phyloP scores from a whole-genome alignment of 352 stramenopile species.

The Phytophthora sp. region DNA sequence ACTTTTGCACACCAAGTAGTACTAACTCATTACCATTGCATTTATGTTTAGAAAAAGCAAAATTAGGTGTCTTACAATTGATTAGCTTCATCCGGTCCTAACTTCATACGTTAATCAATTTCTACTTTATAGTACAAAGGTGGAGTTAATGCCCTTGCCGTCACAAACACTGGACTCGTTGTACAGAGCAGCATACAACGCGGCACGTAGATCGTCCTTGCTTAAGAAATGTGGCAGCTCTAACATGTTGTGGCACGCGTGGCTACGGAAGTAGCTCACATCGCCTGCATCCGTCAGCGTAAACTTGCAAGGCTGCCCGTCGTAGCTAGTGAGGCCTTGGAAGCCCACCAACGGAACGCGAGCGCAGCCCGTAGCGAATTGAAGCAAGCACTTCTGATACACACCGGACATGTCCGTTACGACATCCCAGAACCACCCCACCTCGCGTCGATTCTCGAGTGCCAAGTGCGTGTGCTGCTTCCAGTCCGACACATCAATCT shows the following conservation, averaged over 20 bases:
- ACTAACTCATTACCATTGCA: too few relatives aligned
- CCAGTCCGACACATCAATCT: constrained; percentile 95
- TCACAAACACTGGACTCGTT: constrained; percentile 33
- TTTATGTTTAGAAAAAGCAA: too few relatives aligned
- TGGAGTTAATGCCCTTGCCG: neutral
- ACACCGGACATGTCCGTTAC: constrained; percentile 84
- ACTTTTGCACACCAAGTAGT: too few relatives aligned
- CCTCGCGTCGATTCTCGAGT: constrained; percentile 31
- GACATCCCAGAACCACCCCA: constrained; percentile 68
- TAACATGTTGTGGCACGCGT: constrained; percentile 84
- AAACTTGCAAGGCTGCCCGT: constrained; percentile 73
- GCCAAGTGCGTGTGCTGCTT: constrained; percentile 68
- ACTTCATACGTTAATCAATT: too few relatives aligned
- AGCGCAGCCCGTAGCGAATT: constrained; percentile 80
- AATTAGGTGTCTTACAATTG: too few relatives aligned
- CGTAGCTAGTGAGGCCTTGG: constrained; percentile 66
- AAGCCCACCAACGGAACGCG: constrained; percentile 76
- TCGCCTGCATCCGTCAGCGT: constrained; percentile 38
- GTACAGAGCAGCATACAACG: constrained; percentile 56
- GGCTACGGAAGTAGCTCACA: constrained; percentile 50
- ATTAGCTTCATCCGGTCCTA: too few relatives aligned
- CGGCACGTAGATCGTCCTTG: constrained; percentile 72
- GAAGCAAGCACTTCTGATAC: constrained; percentile 69
- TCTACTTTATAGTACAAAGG: constrained; percentile 29
- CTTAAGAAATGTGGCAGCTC: constrained; percentile 93